Evolutionary conservation across 768 basidiomycete species (phyloP).

Genomic region (Phanerochaete carnosa): DNA sequence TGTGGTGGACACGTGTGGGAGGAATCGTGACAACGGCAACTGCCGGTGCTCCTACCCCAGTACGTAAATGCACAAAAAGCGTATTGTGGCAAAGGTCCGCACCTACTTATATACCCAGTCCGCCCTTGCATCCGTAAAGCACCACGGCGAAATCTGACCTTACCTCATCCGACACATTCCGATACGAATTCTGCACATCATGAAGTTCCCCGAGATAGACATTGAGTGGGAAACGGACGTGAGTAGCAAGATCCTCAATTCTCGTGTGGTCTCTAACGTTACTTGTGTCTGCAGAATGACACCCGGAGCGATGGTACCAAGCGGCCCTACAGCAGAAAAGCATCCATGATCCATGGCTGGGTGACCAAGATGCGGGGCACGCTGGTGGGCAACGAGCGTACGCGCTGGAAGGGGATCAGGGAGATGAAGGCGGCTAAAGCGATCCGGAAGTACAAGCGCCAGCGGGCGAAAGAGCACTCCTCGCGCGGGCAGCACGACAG

Average conservation of each 20-base stretch:
- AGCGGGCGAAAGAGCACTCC: constrained; percentile 24
- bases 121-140: background rate
- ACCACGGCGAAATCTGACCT: too few species aligned
- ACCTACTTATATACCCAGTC: background rate
- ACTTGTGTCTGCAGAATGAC: background rate
- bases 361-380: constrained; percentile 78
- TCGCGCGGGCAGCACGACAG: constrained; percentile 16
- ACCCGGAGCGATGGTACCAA: constrained; percentile 14
- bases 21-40: background rate
- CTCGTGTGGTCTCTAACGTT: background rate
- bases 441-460: constrained; percentile 23
- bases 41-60: background rate
- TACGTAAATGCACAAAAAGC: background rate
- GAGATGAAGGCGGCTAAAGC: constrained; percentile 63
- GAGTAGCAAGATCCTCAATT: background rate
- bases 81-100: background rate
- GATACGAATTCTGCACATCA: background rate
- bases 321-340: constrained; percentile 29
- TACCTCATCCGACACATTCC: background rate
- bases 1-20: background rate
- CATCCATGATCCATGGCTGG: constrained; percentile 71
- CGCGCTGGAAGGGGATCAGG: constrained; percentile 58
- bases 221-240: background rate
- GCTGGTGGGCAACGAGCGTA: constrained; percentile 54
- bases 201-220: background rate